Conservation (phyloP, 164 flowering plant genomes). For the Litsea cubeba region DNA sequence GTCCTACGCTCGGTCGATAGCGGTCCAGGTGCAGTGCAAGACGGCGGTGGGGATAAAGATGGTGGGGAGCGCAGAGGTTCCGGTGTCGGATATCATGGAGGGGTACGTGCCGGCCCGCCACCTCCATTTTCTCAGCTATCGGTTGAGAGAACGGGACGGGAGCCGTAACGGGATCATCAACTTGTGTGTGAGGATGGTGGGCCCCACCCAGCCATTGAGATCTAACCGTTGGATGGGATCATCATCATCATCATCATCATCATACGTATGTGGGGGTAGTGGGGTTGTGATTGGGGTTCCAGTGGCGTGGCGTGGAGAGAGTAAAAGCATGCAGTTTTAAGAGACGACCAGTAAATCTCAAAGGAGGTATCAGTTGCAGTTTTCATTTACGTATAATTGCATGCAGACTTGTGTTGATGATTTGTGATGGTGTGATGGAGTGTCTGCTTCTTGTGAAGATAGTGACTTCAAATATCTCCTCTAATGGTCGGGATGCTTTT, state of each 20-base stretch:
- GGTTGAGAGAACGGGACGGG: slow-evolving; percentile 2
- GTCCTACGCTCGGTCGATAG: background rate
- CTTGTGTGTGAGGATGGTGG: background rate
- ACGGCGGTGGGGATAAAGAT: background rate
- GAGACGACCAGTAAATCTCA: no score
- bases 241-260: no score
- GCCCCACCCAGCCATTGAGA: background rate
- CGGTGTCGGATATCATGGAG: slow-evolving; percentile 3
- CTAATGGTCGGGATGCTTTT: no score
- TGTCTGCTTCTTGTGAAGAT: no score
- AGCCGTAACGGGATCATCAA: slow-evolving; percentile 6
- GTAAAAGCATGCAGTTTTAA: no score
- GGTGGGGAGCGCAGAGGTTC: slow-evolving; percentile 1
- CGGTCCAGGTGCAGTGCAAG: slow-evolving; percentile 5
- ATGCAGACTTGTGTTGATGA: no score
- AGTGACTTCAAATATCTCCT: no score
- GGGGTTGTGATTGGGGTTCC: background rate
- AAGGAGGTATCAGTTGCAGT: no score
- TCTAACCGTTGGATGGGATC: no score
- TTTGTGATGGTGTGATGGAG: no score
- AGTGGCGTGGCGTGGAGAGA: background rate
- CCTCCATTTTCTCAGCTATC: slow-evolving; percentile 11
- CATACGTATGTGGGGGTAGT: background rate
- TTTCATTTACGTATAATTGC: no score
- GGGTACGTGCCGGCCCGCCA: slow-evolving; percentile 8